Percentiles rank a stretch among this genome's conserved stretches.
phyloP scores from a whole-genome alignment of 1,284 basidiomycete species.

The Athelia sp. region DNA sequence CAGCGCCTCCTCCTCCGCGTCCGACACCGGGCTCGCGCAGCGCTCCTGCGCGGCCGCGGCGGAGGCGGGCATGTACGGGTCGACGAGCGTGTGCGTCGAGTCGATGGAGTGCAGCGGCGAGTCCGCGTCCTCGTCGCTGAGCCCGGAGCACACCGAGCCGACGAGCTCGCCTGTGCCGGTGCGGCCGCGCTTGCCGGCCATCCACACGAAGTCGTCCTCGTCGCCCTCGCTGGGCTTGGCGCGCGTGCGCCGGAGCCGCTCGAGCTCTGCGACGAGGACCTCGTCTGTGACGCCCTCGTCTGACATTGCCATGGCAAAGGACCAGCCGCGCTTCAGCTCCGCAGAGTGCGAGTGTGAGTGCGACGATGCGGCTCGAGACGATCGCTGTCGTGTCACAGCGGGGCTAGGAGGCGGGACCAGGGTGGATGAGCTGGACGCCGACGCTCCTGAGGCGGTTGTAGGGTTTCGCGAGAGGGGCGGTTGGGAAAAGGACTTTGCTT shows the following conservation, averaged over 20 bases:
- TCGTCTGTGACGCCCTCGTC: constrained; percentile 46
- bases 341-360: constrained; percentile 7
- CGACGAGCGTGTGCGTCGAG: constrained; percentile 7
- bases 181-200: neutral
- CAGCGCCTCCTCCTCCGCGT: constrained; percentile 19
- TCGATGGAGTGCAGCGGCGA: constrained; percentile 3
- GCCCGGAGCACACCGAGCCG: constrained; percentile 1
- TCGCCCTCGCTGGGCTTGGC: neutral
- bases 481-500: neutral
- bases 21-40: too few relatives aligned
- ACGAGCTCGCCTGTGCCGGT: constrained; percentile 7
- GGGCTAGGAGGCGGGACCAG: neutral
- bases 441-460: too few relatives aligned
- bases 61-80: constrained; percentile 10
- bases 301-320: constrained; percentile 40
- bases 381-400: neutral
- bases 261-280: constrained; percentile 37
- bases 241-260: constrained; percentile 27
- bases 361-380: neutral
- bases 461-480: neutral
- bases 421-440: too few relatives aligned
- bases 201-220: neutral
- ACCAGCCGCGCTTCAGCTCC: constrained; percentile 25
- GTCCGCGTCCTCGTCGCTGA: constrained; percentile 11
- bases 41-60: constrained; percentile 1